These are phyloP conservation scores for Trichosporon sp. DNA, from an alignment of 1,284 basidiomycete genomes.

Conservation along the genomic window DNA sequence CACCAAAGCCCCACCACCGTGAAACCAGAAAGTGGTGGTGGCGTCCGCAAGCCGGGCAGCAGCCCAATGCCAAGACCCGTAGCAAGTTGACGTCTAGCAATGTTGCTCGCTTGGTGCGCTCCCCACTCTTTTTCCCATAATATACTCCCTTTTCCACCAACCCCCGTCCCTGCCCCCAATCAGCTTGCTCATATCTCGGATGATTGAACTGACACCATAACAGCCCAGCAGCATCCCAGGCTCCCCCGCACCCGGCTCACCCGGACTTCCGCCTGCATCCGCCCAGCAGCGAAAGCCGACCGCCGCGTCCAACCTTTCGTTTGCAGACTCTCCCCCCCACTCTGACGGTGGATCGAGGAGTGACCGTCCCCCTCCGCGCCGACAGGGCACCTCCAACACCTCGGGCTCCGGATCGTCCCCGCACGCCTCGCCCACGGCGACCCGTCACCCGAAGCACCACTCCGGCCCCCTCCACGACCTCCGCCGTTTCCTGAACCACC, in stretches of 20 bases:
- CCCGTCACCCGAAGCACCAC: conserved; percentile 56
- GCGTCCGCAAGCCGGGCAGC: conserved; percentile 4
- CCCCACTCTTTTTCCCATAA: background rate
- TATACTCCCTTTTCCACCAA: background rate
- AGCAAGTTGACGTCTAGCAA: background rate
- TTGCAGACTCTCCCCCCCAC: background rate
- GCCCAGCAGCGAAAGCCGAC: background rate
- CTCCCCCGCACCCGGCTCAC: background rate
- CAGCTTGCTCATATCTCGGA: background rate
- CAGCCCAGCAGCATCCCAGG: conserved; percentile 3
- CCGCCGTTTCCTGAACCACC: conserved; percentile 87
- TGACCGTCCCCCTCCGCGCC: conserved; percentile 7
- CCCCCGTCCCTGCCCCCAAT: background rate
- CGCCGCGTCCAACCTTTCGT: background rate
- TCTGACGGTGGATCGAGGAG: background rate
- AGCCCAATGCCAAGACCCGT: background rate
- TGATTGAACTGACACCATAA: background rate
- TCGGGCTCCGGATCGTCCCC: conserved; percentile 42
- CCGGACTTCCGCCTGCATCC: background rate
- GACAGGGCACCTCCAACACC: conserved; percentile 36
- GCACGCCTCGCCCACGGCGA: conserved; percentile 50
- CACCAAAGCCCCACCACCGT: background rate
- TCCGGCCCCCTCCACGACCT: conserved; percentile 78
- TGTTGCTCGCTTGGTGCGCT: conserved; percentile 11
- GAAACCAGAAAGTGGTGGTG: conserved; percentile 11